phyloP scores from a whole-genome alignment of 225 moss, liverwort and hornwort species.

The Ulota crispa region DNA sequence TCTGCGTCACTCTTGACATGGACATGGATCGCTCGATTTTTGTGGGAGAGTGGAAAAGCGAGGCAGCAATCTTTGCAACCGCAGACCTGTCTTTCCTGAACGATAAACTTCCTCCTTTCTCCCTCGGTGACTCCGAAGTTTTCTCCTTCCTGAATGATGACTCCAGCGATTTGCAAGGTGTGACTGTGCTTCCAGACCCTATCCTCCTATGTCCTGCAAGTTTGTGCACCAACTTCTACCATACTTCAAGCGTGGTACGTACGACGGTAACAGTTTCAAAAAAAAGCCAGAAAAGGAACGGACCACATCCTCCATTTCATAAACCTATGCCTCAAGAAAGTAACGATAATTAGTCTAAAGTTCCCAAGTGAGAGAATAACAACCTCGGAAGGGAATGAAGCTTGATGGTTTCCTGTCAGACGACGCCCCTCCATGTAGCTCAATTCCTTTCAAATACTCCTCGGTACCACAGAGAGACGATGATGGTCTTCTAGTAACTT shows the following conservation, averaged over 20 bases:
- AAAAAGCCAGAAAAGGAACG: neutral
- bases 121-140: neutral
- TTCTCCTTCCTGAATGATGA: slow-evolving; percentile 36
- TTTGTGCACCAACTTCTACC: neutral
- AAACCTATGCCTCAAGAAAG: neutral
- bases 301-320: neutral
- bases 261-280: neutral
- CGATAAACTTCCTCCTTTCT: slow-evolving; percentile 16
- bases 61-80: slow-evolving; percentile 41
- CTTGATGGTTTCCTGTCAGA: slow-evolving; percentile 38
- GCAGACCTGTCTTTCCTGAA: slow-evolving; percentile 40
- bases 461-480: slow-evolving; percentile 42
- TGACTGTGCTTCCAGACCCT: slow-evolving; percentile 40
- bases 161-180: slow-evolving; percentile 30
- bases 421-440: slow-evolving; percentile 19
- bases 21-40: slow-evolving; percentile 53
- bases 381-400: slow-evolving; percentile 41
- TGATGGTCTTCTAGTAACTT: slow-evolving; percentile 20
- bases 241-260: neutral
- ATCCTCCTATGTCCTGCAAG: slow-evolving; percentile 43
- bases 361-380: neutral
- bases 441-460: slow-evolving; percentile 38
- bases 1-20: slow-evolving; percentile 40
- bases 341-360: neutral
- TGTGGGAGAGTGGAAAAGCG: slow-evolving; percentile 43